Percentiles rank a stretch among this genome's conserved stretches.
Evolutionary conservation across 2,329 filamentous ascomycete genomes (phyloP).

Genomic region (Colletotrichum scovillei): DNA sequence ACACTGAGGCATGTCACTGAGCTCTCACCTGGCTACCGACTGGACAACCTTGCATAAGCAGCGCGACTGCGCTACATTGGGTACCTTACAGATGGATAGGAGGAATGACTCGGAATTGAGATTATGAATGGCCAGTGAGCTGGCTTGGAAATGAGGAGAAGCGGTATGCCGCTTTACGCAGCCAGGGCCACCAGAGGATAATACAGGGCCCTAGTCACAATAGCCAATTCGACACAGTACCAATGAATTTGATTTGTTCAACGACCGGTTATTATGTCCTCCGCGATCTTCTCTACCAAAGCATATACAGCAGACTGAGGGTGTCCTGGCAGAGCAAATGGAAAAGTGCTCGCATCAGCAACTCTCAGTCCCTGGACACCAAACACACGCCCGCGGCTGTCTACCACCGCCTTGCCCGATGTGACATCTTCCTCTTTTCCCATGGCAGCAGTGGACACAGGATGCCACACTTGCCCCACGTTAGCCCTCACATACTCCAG

Average conservation of each 20-base stretch:
- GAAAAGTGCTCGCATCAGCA: constrained; percentile 41
- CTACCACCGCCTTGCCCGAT: constrained; percentile 62
- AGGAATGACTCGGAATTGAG: too few species aligned
- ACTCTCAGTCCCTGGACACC: constrained; percentile 38
- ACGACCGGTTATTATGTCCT: constrained; percentile 47
- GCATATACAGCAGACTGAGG: constrained; percentile 40
- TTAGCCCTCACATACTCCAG: constrained; percentile 43
- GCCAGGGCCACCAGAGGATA: too few species aligned
- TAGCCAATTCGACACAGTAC: too few species aligned
- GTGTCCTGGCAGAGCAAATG: constrained; percentile 41
- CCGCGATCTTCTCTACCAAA: constrained; percentile 41
- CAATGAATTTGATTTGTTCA: constrained; percentile 37
- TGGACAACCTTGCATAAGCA: too few species aligned
- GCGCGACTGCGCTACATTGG: too few species aligned
- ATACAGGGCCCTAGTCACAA: too few species aligned
- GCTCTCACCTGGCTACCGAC: too few species aligned
- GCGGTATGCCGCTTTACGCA: too few species aligned
- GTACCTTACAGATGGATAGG: too few species aligned
- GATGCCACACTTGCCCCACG: constrained; percentile 63
- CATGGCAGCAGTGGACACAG: constrained; percentile 65
- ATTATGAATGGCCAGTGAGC: too few species aligned
- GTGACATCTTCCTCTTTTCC: constrained; percentile 59
- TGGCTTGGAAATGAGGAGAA: too few species aligned
- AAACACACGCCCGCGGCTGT: constrained; percentile 42
- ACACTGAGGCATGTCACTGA: too few species aligned